These are phyloP conservation scores for Mycena epipterygia DNA, from an alignment of 768 basidiomycete genomes.

Conservation along the genomic window DNA sequence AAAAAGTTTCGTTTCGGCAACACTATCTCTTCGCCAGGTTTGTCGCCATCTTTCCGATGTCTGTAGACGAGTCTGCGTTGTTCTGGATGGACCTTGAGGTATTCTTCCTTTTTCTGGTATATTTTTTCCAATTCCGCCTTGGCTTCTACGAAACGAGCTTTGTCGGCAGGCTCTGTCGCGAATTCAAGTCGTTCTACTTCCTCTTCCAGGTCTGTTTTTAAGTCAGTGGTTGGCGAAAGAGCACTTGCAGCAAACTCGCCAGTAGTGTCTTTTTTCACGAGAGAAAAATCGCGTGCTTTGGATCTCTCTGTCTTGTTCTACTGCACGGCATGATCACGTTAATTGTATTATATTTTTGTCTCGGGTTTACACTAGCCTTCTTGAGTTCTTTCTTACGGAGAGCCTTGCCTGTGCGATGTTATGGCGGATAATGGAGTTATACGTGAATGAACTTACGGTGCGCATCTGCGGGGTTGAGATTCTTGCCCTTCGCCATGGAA, in stretches of 20 bases:
- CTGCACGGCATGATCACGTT: conserved; percentile 53
- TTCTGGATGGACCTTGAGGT: conserved; percentile 94
- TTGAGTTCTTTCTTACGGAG: conserved; percentile 95
- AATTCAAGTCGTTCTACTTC: conserved; percentile 81
- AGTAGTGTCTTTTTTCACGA: conserved; percentile 94
- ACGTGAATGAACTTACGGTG: conserved; percentile 71
- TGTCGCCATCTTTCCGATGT: conserved; percentile 57
- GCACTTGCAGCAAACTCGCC: conserved; percentile 58
- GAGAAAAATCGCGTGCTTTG: conserved; percentile 88
- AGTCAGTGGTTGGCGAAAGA: not conserved
- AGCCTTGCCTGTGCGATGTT: conserved; percentile 77
- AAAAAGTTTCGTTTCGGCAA: conserved; percentile 75
- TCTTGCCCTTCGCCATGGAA: conserved; percentile 88
- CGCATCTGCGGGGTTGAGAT: conserved; percentile 94
- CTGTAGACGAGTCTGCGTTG: conserved; percentile 88
- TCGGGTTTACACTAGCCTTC: conserved; percentile 72
- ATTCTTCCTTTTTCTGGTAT: conserved; percentile 91
- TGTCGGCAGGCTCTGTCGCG: conserved; percentile 63
- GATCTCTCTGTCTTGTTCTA: conserved; percentile 92
- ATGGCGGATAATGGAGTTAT: conserved; percentile 11
- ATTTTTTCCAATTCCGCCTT: conserved; percentile 86
- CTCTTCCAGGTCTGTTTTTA: conserved; percentile 79
- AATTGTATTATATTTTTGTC: conserved; percentile 29
- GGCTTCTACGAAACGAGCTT: conserved; percentile 76
- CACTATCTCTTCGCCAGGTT: conserved; percentile 56